These are phyloP conservation scores for Coniochaeta prunicola DNA, from an alignment of 2,329 filamentous ascomycete species.

Conservation along the genomic window DNA sequence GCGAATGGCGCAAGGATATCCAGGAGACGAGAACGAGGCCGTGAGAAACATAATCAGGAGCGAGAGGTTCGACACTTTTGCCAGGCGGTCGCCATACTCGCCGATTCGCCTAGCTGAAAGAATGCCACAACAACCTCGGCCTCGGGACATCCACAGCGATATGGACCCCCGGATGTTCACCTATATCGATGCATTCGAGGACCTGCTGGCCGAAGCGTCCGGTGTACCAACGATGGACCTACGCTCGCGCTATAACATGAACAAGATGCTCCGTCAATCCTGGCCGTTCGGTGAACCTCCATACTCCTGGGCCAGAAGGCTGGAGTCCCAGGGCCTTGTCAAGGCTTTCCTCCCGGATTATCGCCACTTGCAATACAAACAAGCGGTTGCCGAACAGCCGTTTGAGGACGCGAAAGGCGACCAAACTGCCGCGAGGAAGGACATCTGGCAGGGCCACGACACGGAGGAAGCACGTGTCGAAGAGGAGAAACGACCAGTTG, in stretches of 20 bases:
- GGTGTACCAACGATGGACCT: slow-evolving; percentile 34
- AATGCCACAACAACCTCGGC: slow-evolving; percentile 31
- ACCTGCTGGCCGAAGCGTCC: slow-evolving; percentile 42
- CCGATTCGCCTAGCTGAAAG: slow-evolving; percentile 30
- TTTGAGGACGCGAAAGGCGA: not conserved
- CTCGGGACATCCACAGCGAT: slow-evolving; percentile 32
- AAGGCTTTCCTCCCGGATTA: not conserved
- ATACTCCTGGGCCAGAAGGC: slow-evolving; percentile 6
- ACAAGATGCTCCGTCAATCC: not conserved
- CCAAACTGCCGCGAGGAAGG: not conserved
- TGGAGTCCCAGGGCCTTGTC: slow-evolving; percentile 6
- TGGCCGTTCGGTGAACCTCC: slow-evolving; percentile 6
- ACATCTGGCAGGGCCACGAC: not conserved
- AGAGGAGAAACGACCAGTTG: not conserved
- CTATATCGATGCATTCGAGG: slow-evolving; percentile 52
- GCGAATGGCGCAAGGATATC: not conserved
- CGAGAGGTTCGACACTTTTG: slow-evolving; percentile 18
- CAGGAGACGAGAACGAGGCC: not conserved
- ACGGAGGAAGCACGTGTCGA: not conserved
- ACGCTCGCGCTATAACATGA: slow-evolving; percentile 3
- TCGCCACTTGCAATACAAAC: not conserved
- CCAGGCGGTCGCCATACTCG: slow-evolving; percentile 33
- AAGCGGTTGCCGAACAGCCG: not conserved
- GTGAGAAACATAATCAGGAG: not conserved
- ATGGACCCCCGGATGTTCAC: slow-evolving; percentile 34